Evolutionary conservation across 1,139 yeast genomes (phyloP).

Genomic region (Suhomyces kunorum): DNA sequence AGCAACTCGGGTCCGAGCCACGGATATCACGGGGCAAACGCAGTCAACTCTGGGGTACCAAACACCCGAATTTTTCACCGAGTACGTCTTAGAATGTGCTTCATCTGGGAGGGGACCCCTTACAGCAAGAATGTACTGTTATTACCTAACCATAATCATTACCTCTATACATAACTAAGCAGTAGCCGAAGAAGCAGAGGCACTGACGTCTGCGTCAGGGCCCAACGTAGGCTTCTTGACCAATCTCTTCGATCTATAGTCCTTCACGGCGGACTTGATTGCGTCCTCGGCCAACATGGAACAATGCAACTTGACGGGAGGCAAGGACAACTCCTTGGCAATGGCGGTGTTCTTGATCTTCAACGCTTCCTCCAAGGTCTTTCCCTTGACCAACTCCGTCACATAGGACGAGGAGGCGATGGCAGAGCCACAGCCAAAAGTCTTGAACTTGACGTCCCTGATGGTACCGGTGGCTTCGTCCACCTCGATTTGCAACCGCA

Average conservation of each 20-base stretch:
- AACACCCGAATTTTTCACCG: too few species aligned
- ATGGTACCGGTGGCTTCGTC: conserved; percentile 87
- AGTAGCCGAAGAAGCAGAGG: conserved; percentile 11
- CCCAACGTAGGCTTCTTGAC: conserved; percentile 52
- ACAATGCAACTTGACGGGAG: conserved; percentile 96
- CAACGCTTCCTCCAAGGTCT: conserved; percentile 91
- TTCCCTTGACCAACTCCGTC: conserved; percentile 93
- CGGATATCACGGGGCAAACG: not conserved
- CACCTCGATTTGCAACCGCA: conserved; percentile 94
- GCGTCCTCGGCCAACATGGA: conserved; percentile 99
- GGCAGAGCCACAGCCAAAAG: conserved; percentile 98
- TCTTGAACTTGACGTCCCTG: conserved; percentile 94
- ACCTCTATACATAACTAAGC: conserved; percentile 10
- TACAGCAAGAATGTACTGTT: too few species aligned
- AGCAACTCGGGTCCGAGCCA: not conserved
- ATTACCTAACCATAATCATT: conserved; percentile 4
- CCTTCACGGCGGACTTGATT: conserved; percentile 94
- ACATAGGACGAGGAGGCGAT: conserved; percentile 94
- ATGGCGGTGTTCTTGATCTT: conserved; percentile 87
- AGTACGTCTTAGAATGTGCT: too few species aligned
- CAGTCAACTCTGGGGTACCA: not conserved
- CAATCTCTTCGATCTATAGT: conserved; percentile 75
- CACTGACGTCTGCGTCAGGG: conserved; percentile 39
- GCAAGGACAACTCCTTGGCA: conserved; percentile 89
- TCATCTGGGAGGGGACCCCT: too few species aligned